phyloP scores from a whole-genome alignment of 2,329 filamentous ascomycete genomes.

The Trichoderma sp. region DNA sequence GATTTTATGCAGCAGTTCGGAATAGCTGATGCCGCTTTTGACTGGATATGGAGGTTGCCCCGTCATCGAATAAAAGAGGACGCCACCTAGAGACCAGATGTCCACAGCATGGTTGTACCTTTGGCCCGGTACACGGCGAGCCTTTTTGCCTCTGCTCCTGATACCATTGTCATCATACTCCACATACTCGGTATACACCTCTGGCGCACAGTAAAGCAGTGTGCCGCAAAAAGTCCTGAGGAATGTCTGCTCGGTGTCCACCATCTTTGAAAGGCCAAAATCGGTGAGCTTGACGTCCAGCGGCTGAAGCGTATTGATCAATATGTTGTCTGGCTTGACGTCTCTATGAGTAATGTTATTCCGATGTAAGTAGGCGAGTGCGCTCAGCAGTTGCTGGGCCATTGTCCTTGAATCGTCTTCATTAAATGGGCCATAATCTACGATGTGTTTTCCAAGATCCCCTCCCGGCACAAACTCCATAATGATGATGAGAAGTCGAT shows the following conservation, averaged over 20 bases:
- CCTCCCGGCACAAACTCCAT: slow-evolving; percentile 90
- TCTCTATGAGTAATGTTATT: slow-evolving; percentile 96
- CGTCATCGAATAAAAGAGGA: slow-evolving; percentile 85
- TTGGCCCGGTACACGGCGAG: slow-evolving; percentile 57
- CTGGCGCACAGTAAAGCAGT: slow-evolving; percentile 90
- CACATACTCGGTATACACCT: slow-evolving; percentile 79
- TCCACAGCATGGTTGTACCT: slow-evolving; percentile 92
- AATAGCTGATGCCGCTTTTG: slow-evolving; percentile 71
- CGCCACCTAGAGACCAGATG: slow-evolving; percentile 93
- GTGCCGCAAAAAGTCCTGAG: slow-evolving; percentile 96
- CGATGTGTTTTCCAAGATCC: slow-evolving; percentile 76
- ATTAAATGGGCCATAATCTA: slow-evolving; percentile 59
- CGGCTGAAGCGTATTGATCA: slow-evolving; percentile 72
- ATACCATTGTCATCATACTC: slow-evolving; percentile 72
- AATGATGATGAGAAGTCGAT: slow-evolving; percentile 88
- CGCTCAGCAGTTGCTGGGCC: slow-evolving; percentile 74
- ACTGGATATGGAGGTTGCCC: slow-evolving; percentile 79
- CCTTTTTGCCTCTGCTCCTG: slow-evolving; percentile 62
- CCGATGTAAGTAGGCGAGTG: slow-evolving; percentile 81
- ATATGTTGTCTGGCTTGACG: slow-evolving; percentile 97
- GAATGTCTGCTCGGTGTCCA: slow-evolving; percentile 87
- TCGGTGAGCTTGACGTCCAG: slow-evolving; percentile 90
- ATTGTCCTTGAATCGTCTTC: slow-evolving; percentile 73
- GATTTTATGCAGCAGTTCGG: slow-evolving; percentile 79
- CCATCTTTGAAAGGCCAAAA: slow-evolving; percentile 94